A percentile compares a stretch with the other conserved stretches of the same genome.
Evolutionary conservation across 2,329 filamentous ascomycete genomes (phyloP).

Genomic region (Aphanoascus verrucosus): DNA sequence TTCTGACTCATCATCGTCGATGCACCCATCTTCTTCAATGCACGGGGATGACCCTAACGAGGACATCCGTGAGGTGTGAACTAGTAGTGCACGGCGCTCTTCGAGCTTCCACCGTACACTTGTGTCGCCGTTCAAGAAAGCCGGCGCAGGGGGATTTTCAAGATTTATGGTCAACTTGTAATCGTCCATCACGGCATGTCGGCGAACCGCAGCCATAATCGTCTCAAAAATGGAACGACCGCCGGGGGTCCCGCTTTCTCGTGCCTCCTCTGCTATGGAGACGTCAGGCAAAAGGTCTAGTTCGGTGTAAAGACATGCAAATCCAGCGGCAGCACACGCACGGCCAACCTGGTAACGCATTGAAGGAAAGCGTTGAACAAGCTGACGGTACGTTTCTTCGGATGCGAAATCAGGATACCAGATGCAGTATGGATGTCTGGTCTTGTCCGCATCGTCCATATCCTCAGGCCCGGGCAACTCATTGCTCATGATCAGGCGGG

Average conservation of each 20-base stretch:
- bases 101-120: conserved; percentile 23
- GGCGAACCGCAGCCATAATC: conserved; percentile 22
- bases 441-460: not conserved
- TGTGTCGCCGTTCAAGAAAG: conserved; percentile 30
- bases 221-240: conserved; percentile 23
- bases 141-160: conserved; percentile 4
- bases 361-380: conserved; percentile 25
- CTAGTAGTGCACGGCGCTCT: conserved; percentile 11
- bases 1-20: too few relatives aligned
- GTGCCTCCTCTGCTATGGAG: conserved; percentile 34
- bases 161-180: conserved; percentile 21
- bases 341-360: conserved; percentile 33
- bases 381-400: conserved; percentile 29
- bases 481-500: conserved; percentile 6
- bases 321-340: conserved; percentile 33
- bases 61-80: too few relatives aligned
- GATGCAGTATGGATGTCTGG: conserved; percentile 32
- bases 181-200: conserved; percentile 33
- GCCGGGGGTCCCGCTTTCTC: conserved; percentile 20
- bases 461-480: not conserved
- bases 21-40: conserved; percentile 2
- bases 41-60: too few relatives aligned
- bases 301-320: conserved; percentile 28
- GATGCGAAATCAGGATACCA: conserved; percentile 32
- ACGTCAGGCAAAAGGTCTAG: conserved; percentile 32